phyloP scores from a whole-genome alignment of 2,329 filamentous ascomycete species.

The Aspergillus caelatus region DNA sequence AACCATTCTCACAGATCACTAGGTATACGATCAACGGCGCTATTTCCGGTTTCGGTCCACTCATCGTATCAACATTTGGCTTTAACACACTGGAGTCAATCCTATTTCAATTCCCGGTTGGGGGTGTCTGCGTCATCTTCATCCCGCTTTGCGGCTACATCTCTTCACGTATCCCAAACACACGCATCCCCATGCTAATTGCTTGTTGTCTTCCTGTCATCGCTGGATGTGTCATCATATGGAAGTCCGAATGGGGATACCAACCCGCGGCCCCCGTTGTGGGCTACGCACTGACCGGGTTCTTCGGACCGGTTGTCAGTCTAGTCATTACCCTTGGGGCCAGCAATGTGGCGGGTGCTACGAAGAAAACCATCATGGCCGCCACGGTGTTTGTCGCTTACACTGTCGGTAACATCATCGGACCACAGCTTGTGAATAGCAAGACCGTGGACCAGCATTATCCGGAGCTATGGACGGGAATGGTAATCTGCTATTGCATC shows the following conservation, averaged over 20 bases:
- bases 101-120: constrained; percentile 74
- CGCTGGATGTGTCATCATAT: constrained; percentile 73
- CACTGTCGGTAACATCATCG: constrained; percentile 75
- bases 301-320: constrained; percentile 71
- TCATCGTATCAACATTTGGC: constrained; percentile 73
- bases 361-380: constrained; percentile 77
- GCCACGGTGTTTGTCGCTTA: constrained; percentile 75
- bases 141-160: constrained; percentile 70
- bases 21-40: constrained; percentile 72
- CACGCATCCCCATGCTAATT: constrained; percentile 67
- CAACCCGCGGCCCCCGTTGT: constrained; percentile 68
- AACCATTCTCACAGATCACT: background rate
- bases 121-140: constrained; percentile 66
- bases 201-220: constrained; percentile 73
- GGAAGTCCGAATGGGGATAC: constrained; percentile 67
- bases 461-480: constrained; percentile 69
- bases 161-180: constrained; percentile 62
- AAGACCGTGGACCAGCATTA: constrained; percentile 69
- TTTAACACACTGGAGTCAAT: constrained; percentile 67
- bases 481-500: constrained; percentile 71
- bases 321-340: constrained; percentile 61
- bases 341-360: constrained; percentile 74
- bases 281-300: constrained; percentile 73
- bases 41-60: constrained; percentile 69
- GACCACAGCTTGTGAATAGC: constrained; percentile 71